Conservation (phyloP, 441 rosid species). For the Adansonia grandidieri region DNA sequence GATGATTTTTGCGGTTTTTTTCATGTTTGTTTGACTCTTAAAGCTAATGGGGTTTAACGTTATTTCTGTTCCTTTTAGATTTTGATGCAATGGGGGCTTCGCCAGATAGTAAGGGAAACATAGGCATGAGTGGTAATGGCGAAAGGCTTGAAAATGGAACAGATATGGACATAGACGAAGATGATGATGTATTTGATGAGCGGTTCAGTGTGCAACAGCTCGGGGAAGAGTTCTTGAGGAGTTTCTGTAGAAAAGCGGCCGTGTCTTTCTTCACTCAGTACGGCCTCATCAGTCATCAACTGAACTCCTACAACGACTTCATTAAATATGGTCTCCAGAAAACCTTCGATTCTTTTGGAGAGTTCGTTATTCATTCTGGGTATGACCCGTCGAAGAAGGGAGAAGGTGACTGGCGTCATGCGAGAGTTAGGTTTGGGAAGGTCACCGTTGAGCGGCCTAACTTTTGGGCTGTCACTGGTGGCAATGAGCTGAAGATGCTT, state of each 20-base stretch:
- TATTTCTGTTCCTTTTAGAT: conserved; percentile 24
- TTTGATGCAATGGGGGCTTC: conserved; percentile 37
- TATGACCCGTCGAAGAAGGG: conserved; percentile 74
- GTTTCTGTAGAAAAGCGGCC: conserved; percentile 64
- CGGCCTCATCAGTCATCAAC: conserved; percentile 82
- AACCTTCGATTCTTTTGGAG: conserved; percentile 67
- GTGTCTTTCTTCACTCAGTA: conserved; percentile 61
- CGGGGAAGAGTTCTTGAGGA: conserved; percentile 50
- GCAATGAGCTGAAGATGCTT: conserved; percentile 52
- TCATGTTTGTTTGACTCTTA: too few relatives aligned
- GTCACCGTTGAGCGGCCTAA: conserved; percentile 66
- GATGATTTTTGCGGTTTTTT: not conserved
- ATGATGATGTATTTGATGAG: conserved; percentile 42
- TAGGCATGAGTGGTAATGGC: conserved; percentile 34
- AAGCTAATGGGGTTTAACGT: not conserved
- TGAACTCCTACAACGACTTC: conserved; percentile 80
- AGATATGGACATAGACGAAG: conserved; percentile 44
- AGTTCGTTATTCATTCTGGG: conserved; percentile 61
- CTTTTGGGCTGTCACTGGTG: conserved; percentile 47
- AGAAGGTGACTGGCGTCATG: conserved; percentile 68
- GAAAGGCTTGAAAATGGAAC: conserved; percentile 34
- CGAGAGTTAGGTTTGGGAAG: conserved; percentile 60
- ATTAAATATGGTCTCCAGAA: conserved; percentile 61
- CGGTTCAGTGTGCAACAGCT: conserved; percentile 35
- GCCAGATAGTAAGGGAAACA: conserved; percentile 26